phyloP scores from a whole-genome alignment of 257 asterid species.

The Orobanche coerulescens region DNA sequence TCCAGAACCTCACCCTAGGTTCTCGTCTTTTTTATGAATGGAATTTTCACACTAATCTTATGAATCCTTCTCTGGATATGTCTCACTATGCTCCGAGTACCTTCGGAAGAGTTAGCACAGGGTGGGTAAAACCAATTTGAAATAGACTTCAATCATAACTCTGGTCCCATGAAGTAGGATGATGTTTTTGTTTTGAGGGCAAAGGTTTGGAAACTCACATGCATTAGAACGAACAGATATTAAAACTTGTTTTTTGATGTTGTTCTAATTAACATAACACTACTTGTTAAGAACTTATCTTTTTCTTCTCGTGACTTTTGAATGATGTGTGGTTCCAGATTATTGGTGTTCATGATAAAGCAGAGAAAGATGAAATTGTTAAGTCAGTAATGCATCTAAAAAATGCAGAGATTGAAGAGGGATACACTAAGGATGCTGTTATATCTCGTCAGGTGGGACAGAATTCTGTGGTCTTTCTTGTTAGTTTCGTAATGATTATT shows the following conservation, averaged over 20 bases:
- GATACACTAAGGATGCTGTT: slow-evolving; percentile 82
- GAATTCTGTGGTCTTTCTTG: slow-evolving; percentile 6
- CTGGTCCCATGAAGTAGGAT: neutral
- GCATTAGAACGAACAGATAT: neutral
- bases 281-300: neutral
- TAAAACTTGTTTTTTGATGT: neutral
- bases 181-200: neutral
- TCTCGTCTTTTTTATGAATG: neutral
- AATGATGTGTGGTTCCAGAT: slow-evolving; percentile 47
- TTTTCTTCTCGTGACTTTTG: neutral
- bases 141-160: slow-evolving; percentile 6
- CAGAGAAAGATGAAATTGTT: slow-evolving; percentile 96
- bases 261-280: slow-evolving; percentile 3
- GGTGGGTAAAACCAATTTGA: neutral
- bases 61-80: neutral
- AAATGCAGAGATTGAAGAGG: slow-evolving; percentile 89
- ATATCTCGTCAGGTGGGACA: slow-evolving; percentile 67
- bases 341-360: slow-evolving; percentile 73
- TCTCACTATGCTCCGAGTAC: slow-evolving; percentile 5
- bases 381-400: slow-evolving; percentile 78
- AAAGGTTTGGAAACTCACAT: slow-evolving; percentile 9
- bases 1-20: neutral
- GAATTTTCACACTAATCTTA: slow-evolving; percentile 5
- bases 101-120: slow-evolving; percentile 7
- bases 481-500: slow-evolving; percentile 12